Evolutionary conservation across 2,329 filamentous ascomycete genomes (phyloP), one percentile per base, ranked within the genome.

Genomic region (Nothophoma quercina): DNA sequence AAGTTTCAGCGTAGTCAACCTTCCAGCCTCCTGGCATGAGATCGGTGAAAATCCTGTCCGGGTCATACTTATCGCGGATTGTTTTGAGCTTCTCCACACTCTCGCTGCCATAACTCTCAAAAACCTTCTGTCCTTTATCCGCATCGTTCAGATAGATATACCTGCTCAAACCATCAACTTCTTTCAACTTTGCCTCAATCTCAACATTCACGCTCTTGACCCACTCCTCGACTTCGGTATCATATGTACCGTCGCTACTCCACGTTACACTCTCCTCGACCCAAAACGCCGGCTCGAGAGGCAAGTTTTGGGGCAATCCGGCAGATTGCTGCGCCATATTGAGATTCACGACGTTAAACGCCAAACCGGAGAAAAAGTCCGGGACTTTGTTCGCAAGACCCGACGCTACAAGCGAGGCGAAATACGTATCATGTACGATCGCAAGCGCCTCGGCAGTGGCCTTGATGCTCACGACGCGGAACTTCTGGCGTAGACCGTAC

Each of bases 201-300:
- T 82, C 80, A 53, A 75, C 70, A 58, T 80, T 77, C 25, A 79
- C 77, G 66, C 75, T 79, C 10, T 68, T 72, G 48, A 81, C 77
- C 18, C 71, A 59, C 19, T 51, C 22, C 13, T 60, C 49, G 12
- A 62, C 39, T 25, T 60, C 59, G 3, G 30, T 43, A 34, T 60
- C 56, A 10, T 22, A 42, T 40, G 55, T 51, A 3, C 30, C 52
- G 1, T 36, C 57, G 26, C 45, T 33, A 10, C 15, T 13, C 63
- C 63, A 66, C 3, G 59, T 47, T 1, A 63, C 15, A 13, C 28
- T 45, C 28, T 64, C 47, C 19, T 65, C 62, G 29, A 67, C 23
- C 59, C 64, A 64, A 16, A 67, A 59, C 12, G 40, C 32, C 1
- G 63, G 44, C 18, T 54, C 51, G 2, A 45, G 28, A 2, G 42